These are phyloP conservation scores for Ligustrum vulgare DNA, from an alignment of 257 asterid species.

Conservation along the genomic window DNA sequence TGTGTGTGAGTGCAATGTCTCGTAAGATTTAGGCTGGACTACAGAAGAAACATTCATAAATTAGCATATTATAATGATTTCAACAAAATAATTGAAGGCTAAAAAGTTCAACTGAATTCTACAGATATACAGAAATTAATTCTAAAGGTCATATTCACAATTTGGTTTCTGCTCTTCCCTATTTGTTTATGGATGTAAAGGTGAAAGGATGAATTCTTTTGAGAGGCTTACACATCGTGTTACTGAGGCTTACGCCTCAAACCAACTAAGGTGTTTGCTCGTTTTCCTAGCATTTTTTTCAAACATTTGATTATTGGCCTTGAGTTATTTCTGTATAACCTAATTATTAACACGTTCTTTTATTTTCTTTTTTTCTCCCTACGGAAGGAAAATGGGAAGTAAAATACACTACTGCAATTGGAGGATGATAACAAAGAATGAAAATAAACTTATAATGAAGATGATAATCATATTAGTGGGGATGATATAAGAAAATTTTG, in stretches of 20 bases:
- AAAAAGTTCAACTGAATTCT: not conserved
- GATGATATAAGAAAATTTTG: too few relatives aligned
- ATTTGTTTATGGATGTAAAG: constrained; percentile 10
- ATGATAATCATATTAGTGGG: too few relatives aligned
- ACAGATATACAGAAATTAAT: not conserved
- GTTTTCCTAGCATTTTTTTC: not conserved
- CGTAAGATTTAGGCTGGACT: not conserved
- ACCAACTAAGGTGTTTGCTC: not conserved
- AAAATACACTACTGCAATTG: too few relatives aligned
- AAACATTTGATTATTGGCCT: not conserved
- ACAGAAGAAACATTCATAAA: not conserved
- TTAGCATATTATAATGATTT: not conserved
- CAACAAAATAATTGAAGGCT: not conserved
- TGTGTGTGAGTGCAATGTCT: not conserved
- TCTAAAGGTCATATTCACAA: constrained; percentile 1
- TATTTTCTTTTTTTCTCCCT: too few relatives aligned
- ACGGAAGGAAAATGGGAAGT: too few relatives aligned
- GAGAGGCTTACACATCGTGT: not conserved
- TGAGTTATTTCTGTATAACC: not conserved
- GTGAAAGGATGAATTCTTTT: not conserved
- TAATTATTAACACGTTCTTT: not conserved
- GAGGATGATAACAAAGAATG: too few relatives aligned
- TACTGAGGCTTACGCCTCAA: not conserved
- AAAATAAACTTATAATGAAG: too few relatives aligned
- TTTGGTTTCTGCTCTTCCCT: constrained; percentile 2